These are phyloP conservation scores for Tolypocladium pustulatum DNA, from an alignment of 2,329 filamentous ascomycete genomes.

Conservation along the genomic window DNA sequence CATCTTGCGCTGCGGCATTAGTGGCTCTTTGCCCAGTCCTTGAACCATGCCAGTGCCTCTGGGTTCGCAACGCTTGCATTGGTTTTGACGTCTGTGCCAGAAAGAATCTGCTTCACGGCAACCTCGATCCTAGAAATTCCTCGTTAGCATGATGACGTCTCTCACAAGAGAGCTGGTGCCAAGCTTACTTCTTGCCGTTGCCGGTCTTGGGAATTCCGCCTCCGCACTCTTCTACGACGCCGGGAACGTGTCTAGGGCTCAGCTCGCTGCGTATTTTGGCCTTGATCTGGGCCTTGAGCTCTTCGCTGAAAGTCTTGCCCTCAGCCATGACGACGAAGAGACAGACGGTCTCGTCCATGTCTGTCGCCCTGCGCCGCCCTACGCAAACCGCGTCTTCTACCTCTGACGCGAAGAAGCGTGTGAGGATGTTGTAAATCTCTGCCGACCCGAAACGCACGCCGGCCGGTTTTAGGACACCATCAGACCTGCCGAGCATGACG, in stretches of 20 bases:
- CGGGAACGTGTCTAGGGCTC: conserved; percentile 82
- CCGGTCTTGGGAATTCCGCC: conserved; percentile 81
- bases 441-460: conserved; percentile 88
- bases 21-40: conserved; percentile 57
- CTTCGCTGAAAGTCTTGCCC: conserved; percentile 43
- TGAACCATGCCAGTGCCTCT: conserved; percentile 81
- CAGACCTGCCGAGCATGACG: conserved; percentile 83
- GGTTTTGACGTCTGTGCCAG: conserved; percentile 75
- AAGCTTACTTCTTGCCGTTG: conserved; percentile 84
- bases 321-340: conserved; percentile 73
- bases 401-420: conserved; percentile 67
- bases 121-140: conserved; percentile 64
- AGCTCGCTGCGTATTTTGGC: conserved; percentile 62
- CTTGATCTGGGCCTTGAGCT: conserved; percentile 55
- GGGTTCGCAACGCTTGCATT: conserved; percentile 91
- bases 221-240: conserved; percentile 65
- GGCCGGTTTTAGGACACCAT: conserved; percentile 85
- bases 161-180: neutral
- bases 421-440: conserved; percentile 92
- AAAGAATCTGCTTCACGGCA: conserved; percentile 91
- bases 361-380: conserved; percentile 59
- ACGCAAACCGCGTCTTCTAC: conserved; percentile 84
- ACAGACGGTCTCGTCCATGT: conserved; percentile 77
- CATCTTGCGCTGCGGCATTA: conserved; percentile 7
- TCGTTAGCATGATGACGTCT: conserved; percentile 6